phyloP scores from a whole-genome alignment of 345 rosid genomes.

The Pelargonium nanum region DNA sequence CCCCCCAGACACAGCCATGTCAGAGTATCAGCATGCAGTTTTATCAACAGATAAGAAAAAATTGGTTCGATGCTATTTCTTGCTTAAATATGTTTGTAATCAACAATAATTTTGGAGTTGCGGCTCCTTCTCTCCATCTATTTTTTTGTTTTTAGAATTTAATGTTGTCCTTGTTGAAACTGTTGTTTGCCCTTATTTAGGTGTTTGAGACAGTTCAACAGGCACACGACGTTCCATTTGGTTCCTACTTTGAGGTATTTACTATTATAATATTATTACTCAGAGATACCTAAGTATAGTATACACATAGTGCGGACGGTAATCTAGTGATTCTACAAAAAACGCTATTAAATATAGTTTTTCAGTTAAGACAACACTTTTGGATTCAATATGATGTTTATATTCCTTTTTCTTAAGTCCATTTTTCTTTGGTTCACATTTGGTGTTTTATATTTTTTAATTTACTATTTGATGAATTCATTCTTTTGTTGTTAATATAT shows the following conservation, averaged over 20 bases:
- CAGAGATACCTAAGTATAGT: too few relatives aligned
- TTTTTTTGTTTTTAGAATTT: background rate
- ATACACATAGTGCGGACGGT: too few relatives aligned
- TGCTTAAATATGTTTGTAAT: background rate
- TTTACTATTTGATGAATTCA: background rate
- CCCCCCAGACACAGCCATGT: constrained; percentile 95
- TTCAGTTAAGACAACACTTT: too few relatives aligned
- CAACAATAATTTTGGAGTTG: background rate
- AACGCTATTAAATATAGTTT: too few relatives aligned
- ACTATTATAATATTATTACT: background rate
- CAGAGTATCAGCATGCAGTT: constrained; percentile 86
- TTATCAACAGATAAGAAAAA: constrained; percentile 65
- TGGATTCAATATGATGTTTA: background rate
- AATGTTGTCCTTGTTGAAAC: background rate
- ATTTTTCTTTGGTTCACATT: background rate
- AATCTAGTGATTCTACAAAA: too few relatives aligned
- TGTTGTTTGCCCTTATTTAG: constrained; percentile 24
- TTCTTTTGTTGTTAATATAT: background rate
- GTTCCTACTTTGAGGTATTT: constrained; percentile 83
- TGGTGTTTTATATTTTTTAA: background rate
- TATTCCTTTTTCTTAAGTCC: background rate
- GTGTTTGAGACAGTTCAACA: constrained; percentile 94
- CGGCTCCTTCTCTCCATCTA: background rate
- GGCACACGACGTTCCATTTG: constrained; percentile 96
- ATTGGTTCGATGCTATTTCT: constrained; percentile 33